Conservation (phyloP, 2,329 filamentous ascomycete genomes). For the Fusarium nematophilum region DNA sequence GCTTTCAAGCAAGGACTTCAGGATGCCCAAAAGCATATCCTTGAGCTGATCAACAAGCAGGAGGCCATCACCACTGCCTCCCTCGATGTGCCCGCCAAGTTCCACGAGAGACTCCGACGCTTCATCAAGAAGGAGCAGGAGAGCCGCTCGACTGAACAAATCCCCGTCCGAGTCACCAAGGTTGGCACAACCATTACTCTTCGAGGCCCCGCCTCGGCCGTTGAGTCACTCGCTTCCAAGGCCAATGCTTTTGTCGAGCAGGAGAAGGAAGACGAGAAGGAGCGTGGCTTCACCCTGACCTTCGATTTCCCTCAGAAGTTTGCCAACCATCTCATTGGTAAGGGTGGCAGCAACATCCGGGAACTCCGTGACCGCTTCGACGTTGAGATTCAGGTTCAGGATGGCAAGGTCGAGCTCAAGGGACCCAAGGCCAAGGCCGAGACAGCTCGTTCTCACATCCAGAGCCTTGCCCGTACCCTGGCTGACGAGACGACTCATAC, state of each 20-base stretch:
- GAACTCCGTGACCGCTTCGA: constrained; percentile 75
- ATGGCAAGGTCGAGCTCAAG: constrained; percentile 95
- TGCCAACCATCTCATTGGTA: constrained; percentile 84
- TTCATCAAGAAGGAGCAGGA: constrained; percentile 75
- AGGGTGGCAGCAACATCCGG: constrained; percentile 73
- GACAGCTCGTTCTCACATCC: constrained; percentile 84
- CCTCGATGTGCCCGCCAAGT: constrained; percentile 71
- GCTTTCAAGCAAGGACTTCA: constrained; percentile 66
- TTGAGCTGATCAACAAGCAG: constrained; percentile 68
- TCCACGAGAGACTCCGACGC: constrained; percentile 70
- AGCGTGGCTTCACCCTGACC: constrained; percentile 84
- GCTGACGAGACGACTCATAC: constrained; percentile 91
- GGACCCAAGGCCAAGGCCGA: constrained; percentile 96
- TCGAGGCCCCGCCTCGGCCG: constrained; percentile 79
- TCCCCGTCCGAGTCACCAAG: constrained; percentile 69
- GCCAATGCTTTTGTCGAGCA: constrained; percentile 84
- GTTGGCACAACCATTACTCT: constrained; percentile 74
- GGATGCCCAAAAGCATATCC: constrained; percentile 67
- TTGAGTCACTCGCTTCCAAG: constrained; percentile 78
- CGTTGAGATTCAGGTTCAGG: constrained; percentile 86
- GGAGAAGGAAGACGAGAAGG: constrained; percentile 92
- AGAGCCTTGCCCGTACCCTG: constrained; percentile 80
- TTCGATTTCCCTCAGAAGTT: constrained; percentile 97
- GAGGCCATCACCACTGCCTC: constrained; percentile 62
- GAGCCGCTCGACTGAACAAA: constrained; percentile 65